Evolutionary conservation across 306 rosid genomes (phyloP), one percentile per base, ranked within the genome.

Genomic region (Lathyrus tuberosus): DNA sequence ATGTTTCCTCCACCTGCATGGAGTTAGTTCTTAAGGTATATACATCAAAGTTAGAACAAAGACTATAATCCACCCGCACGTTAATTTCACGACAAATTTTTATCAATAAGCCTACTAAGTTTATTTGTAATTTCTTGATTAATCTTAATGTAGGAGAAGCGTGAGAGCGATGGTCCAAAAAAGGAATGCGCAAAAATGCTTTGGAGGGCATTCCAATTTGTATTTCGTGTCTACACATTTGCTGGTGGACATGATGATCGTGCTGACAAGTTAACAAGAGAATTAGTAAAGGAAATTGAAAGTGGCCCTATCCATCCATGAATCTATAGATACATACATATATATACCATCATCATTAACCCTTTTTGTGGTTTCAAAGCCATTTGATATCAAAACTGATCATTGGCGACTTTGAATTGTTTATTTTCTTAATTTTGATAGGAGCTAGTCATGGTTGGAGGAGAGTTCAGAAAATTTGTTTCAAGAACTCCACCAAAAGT

Each of bases 181-280:
- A 81, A 78, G 46, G 79, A 59, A 13, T 5, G 33, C 33, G 80
- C 38, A 2, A 83, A 78, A 78, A 48, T 91, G 87, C 87, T 87
- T 8, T 91, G 97, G 97, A 89, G 84, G 75, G 89, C 88, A 5
- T 89, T 91, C 70, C 96, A 89, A 74, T 87, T 91, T n/a, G 94
- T 91, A 44, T 89, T 82, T 71, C 65, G 84, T 46, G 96, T 89
- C 1, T 89, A 91, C 48, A 84, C 83, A 1, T 91, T 91, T 75
- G 91, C 96, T 1, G 97, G 97, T 15, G 97, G 96, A 20, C 93
- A 79, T 42, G 88, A 91, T 64, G 96, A 91, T 13, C 88, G 94
- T 9, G 94, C 96, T 1, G 96, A 87, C 65, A 81, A 24, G 43
- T 78, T 91, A 8, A 89, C 94, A 14, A 84, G 65, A 81, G 88